Evolutionary conservation across 805 yeast species (phyloP).

Genomic region (Torulaspora quercuum): DNA sequence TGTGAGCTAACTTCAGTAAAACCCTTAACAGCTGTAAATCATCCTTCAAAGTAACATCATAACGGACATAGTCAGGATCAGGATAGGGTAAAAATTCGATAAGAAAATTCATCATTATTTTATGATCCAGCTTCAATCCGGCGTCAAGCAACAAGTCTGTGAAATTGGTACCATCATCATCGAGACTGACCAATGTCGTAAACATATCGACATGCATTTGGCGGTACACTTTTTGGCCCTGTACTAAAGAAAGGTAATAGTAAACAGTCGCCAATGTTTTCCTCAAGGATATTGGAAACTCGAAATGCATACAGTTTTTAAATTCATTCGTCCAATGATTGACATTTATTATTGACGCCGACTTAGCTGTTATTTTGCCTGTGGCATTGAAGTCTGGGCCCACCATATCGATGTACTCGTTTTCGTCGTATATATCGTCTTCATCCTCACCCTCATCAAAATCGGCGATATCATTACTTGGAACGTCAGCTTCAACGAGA

Average conservation of each 20-base stretch:
- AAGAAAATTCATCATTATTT: conserved; percentile 34
- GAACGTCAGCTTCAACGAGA: conserved; percentile 10
- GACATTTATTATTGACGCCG: conserved; percentile 71
- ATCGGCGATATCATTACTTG: conserved; percentile 37
- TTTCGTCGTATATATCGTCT: conserved; percentile 40
- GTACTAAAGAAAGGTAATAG: conserved; percentile 64
- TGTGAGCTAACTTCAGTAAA: conserved; percentile 50
- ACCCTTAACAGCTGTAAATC: conserved; percentile 50
- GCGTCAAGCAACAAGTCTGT: conserved; percentile 29
- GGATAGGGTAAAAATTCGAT: conserved; percentile 44
- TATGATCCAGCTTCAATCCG: conserved; percentile 39
- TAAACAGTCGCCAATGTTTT: conserved; percentile 63
- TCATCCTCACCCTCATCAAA: conserved; percentile 42
- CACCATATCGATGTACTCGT: conserved; percentile 35
- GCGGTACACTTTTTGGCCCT: conserved; percentile 65
- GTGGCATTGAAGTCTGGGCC: conserved; percentile 41
- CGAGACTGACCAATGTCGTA: conserved; percentile 47
- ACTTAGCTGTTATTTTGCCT: conserved; percentile 58
- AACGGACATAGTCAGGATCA: conserved; percentile 45
- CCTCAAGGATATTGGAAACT: conserved; percentile 66
- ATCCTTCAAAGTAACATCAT: conserved; percentile 29
- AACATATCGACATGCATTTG: conserved; percentile 61
- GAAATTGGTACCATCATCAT: conserved; percentile 36
- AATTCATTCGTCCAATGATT: conserved; percentile 87
- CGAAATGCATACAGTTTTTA: conserved; percentile 67